Percentiles rank a stretch among this genome's conserved stretches.
These are phyloP conservation scores for Leptographium procerum DNA, from an alignment of 2,329 filamentous ascomycete genomes.

Conservation along the genomic window DNA sequence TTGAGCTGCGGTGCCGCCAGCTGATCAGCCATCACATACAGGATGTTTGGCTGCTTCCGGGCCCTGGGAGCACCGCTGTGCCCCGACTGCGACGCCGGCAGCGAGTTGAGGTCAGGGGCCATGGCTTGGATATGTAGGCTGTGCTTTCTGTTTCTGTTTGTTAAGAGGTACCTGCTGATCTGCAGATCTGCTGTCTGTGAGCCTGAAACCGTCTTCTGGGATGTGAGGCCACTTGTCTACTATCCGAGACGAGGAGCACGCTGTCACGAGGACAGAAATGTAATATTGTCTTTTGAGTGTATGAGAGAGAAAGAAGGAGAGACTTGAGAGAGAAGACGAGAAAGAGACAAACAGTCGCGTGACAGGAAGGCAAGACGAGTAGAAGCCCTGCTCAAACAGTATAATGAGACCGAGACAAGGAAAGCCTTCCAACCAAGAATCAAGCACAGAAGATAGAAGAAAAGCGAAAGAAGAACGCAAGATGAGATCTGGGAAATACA, in stretches of 20 bases:
- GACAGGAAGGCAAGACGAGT: background rate
- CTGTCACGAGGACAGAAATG: slow-evolving; percentile 11
- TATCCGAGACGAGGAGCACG: slow-evolving; percentile 1
- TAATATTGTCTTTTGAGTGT: slow-evolving; percentile 5
- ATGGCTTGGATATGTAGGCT: slow-evolving; percentile 26
- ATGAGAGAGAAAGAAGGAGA: background rate
- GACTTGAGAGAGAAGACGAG: background rate
- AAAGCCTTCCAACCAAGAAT: background rate
- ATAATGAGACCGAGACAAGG: background rate
- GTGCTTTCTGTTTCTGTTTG: background rate
- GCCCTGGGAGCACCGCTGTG: slow-evolving; percentile 11
- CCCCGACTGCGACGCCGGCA: slow-evolving; percentile 37
- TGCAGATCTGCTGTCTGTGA: background rate
- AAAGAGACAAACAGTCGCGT: background rate
- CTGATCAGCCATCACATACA: slow-evolving; percentile 97
- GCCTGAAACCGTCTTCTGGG: background rate
- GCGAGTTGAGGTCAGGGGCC: slow-evolving; percentile 65
- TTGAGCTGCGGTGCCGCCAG: slow-evolving; percentile 81
- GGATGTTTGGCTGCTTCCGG: slow-evolving; percentile 54
- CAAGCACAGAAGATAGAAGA: background rate
- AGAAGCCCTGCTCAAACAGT: background rate
- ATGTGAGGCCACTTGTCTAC: background rate
- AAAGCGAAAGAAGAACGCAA: background rate
- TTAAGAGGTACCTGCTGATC: too few species aligned
- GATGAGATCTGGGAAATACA: background rate